Percentiles rank a stretch among this genome's conserved stretches.
phyloP scores from a whole-genome alignment of 306 rosid genomes.

The Boehmeria nivea region DNA sequence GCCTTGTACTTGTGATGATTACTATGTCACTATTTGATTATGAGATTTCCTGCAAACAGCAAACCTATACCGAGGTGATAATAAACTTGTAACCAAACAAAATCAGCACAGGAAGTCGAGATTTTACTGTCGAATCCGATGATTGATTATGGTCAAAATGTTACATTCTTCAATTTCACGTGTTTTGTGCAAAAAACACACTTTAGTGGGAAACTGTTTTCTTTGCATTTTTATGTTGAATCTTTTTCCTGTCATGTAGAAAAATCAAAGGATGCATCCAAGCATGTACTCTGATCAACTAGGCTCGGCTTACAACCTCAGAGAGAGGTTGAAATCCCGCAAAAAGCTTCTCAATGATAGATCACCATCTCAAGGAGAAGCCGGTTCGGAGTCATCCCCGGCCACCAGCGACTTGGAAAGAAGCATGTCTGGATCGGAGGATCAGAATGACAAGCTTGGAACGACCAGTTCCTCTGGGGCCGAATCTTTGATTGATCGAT shows the following conservation, averaged over 20 bases:
- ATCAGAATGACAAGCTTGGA: conserved; percentile 13
- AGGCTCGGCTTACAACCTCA: conserved; percentile 50
- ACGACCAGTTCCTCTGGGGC: conserved; percentile 22
- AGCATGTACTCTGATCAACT: conserved; percentile 53
- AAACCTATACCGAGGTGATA: no score
- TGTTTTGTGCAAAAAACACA: no score
- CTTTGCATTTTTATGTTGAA: conserved; percentile 23
- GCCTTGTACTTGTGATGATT: no score
- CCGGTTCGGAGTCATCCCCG: conserved; percentile 27
- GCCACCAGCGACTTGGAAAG: conserved; percentile 25
- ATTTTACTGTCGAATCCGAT: no score
- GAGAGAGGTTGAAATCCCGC: conserved; percentile 43
- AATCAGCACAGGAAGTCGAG: no score
- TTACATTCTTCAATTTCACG: no score
- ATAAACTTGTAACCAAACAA: no score
- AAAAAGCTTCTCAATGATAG: conserved; percentile 28
- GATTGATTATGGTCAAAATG: no score
- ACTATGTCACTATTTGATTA: no score
- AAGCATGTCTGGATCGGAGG: conserved; percentile 15
- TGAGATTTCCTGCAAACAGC: no score
- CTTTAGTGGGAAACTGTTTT: no score
- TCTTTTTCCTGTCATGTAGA: conserved; percentile 32
- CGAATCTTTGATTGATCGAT: conserved; percentile 16
- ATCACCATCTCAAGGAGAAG: conserved; percentile 17
- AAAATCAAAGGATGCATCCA: conserved; percentile 71